Base-by-base conservation (phyloP, 306 rosid species). In the Castanea mollissima region DNA sequence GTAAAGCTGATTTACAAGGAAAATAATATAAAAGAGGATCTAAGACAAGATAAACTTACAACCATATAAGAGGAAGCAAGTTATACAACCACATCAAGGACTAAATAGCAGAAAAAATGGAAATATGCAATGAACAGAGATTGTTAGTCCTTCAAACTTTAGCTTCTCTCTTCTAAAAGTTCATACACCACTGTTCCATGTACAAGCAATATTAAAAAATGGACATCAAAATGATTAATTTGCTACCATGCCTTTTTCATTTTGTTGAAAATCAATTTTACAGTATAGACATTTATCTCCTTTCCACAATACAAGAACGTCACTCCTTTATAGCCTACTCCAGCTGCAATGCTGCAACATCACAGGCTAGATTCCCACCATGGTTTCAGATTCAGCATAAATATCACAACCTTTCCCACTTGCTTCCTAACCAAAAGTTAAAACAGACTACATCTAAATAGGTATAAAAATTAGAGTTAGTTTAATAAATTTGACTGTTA, bases 1-100 rank as follows among this genome's bases (percentile, higher is more conserved):
- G 79, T 91, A 91, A 34, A 89, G 92, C 99, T 92, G 90, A 70
- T 77, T 76, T 82, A 73, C 71, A 74, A 54, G 83, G 71, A 52
- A 72, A 74, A 60, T 69, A 58, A 21, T 71, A 44, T 35, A 64
- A 20, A 9, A 59, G 15, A 59, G 32, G 13, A 18, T 67, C 25
- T 67, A 23, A 27, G 10, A 59, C 65, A 59, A 23, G 15, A 19
- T 19, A 41, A 72, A 32, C 38, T 23, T 41, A 59, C 34, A 63
- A 7, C 20, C 63, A 77, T 5, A 32, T 23, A 72, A 71, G 35
- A 60, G 41, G 14, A 69, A 20, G 44, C 6, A 4, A 3, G 29
- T 15, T 59, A 59, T 10, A 59, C 44, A 57, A 57, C 49, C 13
- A 29, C 31, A 2, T 4, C 55, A 67, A 54, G 55, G 55, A 31